These are phyloP conservation scores for Rhodotorula sp. DNA, from an alignment of 1,284 basidiomycete genomes.

Conservation along the genomic window DNA sequence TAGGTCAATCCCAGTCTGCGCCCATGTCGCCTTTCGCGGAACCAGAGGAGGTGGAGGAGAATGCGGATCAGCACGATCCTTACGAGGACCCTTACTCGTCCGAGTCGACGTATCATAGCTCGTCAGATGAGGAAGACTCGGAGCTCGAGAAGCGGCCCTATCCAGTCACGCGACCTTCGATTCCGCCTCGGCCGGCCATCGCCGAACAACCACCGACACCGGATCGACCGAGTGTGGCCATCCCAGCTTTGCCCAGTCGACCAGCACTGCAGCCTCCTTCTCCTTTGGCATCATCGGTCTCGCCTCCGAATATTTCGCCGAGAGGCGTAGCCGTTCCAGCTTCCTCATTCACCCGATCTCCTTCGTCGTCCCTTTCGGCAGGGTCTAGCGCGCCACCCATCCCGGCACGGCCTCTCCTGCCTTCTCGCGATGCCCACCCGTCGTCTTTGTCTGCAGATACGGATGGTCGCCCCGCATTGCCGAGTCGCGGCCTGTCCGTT, in stretches of 20 bases:
- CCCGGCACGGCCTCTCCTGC: neutral
- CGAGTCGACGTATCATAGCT: slow-evolving; percentile 15
- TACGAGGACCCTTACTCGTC: neutral
- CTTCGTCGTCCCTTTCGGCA: neutral
- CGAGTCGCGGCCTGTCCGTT: neutral
- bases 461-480: neutral
- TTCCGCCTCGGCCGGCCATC: slow-evolving; percentile 21
- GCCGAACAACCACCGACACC: neutral
- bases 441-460: neutral
- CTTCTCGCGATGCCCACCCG: slow-evolving; percentile 3
- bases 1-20: neutral
- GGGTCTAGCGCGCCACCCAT: neutral
- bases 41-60: neutral
- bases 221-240: neutral
- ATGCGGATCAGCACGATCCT: neutral
- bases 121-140: slow-evolving; percentile 3
- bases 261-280: slow-evolving; percentile 1
- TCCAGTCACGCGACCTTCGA: neutral
- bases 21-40: neutral
- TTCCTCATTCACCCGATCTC: neutral
- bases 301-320: no score
- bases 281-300: slow-evolving; percentile 3
- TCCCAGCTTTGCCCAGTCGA: neutral
- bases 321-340: neutral
- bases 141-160: neutral